These are phyloP conservation scores for Aspergillus kassunensis DNA, from an alignment of 495 filamentous ascomycete species.

Conservation along the genomic window DNA sequence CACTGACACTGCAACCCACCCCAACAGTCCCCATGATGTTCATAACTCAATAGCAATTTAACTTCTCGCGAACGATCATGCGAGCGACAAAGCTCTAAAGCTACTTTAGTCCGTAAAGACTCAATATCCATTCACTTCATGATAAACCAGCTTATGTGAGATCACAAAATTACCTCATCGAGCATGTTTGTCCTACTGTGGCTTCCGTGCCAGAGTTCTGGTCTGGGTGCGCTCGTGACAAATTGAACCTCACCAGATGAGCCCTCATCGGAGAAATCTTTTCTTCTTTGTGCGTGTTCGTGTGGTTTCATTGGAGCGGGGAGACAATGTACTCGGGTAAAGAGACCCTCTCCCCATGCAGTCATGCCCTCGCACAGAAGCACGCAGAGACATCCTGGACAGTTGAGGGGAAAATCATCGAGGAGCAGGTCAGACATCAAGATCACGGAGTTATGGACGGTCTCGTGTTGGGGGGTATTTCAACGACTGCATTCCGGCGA, in stretches of 20 bases:
- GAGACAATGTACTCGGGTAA: background rate
- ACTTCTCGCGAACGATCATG: background rate
- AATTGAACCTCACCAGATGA: conserved; percentile 5
- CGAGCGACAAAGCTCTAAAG: background rate
- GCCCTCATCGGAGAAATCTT: conserved; percentile 2
- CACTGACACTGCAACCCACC: conserved; percentile 16
- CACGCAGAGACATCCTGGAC: conserved; percentile 2
- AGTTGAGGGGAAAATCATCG: conserved; percentile 2
- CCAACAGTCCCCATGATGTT: conserved; percentile 16
- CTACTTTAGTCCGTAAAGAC: background rate
- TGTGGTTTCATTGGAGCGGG: conserved; percentile 1
- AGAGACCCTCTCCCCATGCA: conserved; percentile 3
- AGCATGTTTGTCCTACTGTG: conserved; percentile 6
- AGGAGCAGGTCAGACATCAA: conserved; percentile 12
- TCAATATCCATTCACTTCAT: background rate
- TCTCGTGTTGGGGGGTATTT: conserved; percentile 1
- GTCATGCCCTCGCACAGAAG: conserved; percentile 11
- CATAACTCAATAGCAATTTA: background rate
- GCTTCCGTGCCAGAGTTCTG: conserved; percentile 5
- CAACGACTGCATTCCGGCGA: too few relatives aligned
- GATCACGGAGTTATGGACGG: conserved; percentile 15
- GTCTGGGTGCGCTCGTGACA: conserved; percentile 2
- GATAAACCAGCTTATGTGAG: background rate
- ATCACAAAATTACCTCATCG: background rate
- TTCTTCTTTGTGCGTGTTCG: too few relatives aligned